Evolutionary conservation across 108 stramenopile genomes (phyloP), one percentile per base, ranked within the genome.

Genomic region (Cyclotella atomus): DNA sequence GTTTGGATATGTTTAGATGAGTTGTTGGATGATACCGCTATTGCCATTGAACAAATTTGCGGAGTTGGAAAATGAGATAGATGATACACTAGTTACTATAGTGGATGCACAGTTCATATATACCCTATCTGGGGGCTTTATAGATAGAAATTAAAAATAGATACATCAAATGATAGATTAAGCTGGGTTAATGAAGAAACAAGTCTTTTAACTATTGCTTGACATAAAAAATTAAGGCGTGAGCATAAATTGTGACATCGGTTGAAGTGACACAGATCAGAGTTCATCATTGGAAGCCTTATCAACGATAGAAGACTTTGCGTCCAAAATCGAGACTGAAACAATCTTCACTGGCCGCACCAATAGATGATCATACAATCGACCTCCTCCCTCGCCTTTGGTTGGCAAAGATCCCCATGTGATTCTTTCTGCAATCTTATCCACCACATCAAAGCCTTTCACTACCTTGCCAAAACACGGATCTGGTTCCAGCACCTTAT

Each of bases 401-500:
- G 36, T 54, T n/a, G 79, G 79, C 44, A 80, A 62, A 24, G 38
- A 19, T 49, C 52, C 59, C 66, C 71, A 63, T 8, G 79, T 80
- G 17, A 80, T 45, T 30, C 66, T 65, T 47, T 59, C 34, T 0
- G 87, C 82, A 28, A 87, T 83, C 29, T 60, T 59, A 72, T 90
- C 88, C 9, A 92, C 79, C 2, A 81, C 73, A 17, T 91, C 87
- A 53, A 86, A 81, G 16, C 93, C 93, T 21, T 81, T 44, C 0
- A 95, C 63, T 14, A 95, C 91, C 56, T 85, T 91, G 20, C 90
- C 97, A 87, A 98, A 98, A 70, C 96, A 97, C 3, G 95, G 88
- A 87, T 98, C 96, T 12, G 96, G 94, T 70, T 97, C 96, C 30
- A 70, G 38, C 15, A 60, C 29, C 44, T 17, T 53, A 36, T 33